phyloP scores from a whole-genome alignment of 306 rosid species.

The Cajanus cajan region DNA sequence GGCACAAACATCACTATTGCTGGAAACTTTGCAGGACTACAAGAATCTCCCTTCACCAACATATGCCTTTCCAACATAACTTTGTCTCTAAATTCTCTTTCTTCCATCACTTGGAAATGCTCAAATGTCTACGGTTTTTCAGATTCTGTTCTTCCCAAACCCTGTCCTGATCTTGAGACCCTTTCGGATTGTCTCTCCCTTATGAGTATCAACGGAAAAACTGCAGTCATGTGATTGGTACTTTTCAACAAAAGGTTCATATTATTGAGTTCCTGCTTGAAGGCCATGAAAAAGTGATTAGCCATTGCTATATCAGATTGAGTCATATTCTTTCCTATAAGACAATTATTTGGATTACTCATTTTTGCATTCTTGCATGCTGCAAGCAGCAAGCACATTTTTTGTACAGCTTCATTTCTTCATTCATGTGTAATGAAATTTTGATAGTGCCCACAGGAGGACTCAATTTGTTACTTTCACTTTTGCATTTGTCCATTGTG shows the following conservation, averaged over 20 bases:
- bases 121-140: constrained; percentile 79
- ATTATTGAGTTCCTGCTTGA: constrained; percentile 15
- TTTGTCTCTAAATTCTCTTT: constrained; percentile 48
- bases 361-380: constrained; percentile 58
- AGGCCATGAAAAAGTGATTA: constrained; percentile 35
- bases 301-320: constrained; percentile 35
- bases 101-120: constrained; percentile 73
- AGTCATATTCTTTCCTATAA: constrained; percentile 71
- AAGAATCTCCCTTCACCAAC: constrained; percentile 82
- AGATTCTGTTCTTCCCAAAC: constrained; percentile 67
- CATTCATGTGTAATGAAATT: constrained; percentile 92
- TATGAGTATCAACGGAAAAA: constrained; percentile 33
- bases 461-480: constrained; percentile 34
- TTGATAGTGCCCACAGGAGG: constrained; percentile 58
- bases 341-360: constrained; percentile 50
- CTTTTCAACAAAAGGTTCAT: constrained; percentile 31
- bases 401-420: constrained; percentile 91
- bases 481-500: constrained; percentile 29
- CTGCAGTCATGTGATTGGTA: constrained; percentile 39
- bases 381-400: constrained; percentile 51
- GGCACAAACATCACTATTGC: constrained; percentile 79
- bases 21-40: constrained; percentile 70
- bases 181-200: constrained; percentile 50
- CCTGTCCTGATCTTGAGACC: constrained; percentile 62
- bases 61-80: constrained; percentile 77